Conservation (phyloP, 2,329 filamentous ascomycete species). For the Thelonectria rubi region DNA sequence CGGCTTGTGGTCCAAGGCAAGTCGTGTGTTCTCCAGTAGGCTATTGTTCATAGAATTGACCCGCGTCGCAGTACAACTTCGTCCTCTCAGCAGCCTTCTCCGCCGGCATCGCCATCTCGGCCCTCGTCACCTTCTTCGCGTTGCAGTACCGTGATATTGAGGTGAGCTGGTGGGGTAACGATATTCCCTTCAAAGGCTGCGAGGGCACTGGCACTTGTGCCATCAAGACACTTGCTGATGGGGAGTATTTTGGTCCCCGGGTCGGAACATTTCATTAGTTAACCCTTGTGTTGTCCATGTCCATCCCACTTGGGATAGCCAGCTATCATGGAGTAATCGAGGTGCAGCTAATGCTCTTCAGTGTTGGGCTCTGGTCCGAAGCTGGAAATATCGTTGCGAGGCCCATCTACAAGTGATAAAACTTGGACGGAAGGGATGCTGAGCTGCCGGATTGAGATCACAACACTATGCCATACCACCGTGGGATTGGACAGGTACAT, state of each 20-base stretch:
- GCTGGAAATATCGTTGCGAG: no score
- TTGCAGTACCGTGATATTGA: conserved; percentile 51
- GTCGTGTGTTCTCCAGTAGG: not conserved
- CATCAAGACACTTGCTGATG: conserved; percentile 35
- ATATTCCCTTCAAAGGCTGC: conserved; percentile 38
- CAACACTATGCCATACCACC: no score
- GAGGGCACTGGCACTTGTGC: conserved; percentile 39
- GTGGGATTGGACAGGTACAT: no score
- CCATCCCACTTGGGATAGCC: no score
- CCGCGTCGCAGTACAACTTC: conserved; percentile 52
- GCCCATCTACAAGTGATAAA: no score
- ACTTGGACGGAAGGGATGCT: no score
- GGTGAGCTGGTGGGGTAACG: conserved; percentile 59
- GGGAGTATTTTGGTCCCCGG: conserved; percentile 47
- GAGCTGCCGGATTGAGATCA: no score
- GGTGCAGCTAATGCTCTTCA: no score
- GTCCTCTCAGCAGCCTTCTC: conserved; percentile 58
- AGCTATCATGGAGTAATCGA: not conserved
- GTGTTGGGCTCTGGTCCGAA: no score
- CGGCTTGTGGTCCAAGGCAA: conserved; percentile 58
- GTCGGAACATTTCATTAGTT: conserved; percentile 34
- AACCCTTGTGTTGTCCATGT: no score
- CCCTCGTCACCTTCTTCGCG: conserved; percentile 59
- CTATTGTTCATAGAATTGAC: conserved; percentile 23
- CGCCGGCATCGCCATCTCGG: conserved; percentile 56